phyloP scores from a whole-genome alignment of 2,329 filamentous ascomycete species.

The Apiospora rasikravindrae region DNA sequence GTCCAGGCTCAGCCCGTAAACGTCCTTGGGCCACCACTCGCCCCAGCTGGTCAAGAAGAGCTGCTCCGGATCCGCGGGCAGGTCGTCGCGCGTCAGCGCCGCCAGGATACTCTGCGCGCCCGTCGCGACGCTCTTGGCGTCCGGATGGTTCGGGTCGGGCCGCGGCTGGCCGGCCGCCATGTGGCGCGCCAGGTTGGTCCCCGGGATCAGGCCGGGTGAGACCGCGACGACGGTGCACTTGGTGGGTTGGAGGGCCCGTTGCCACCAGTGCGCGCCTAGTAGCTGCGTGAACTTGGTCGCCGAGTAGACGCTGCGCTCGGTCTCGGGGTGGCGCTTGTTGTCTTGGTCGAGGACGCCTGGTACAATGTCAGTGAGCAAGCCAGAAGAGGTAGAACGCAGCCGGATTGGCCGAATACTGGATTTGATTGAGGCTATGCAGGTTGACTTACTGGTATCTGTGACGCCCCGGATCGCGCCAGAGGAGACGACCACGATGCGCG shows the following conservation, averaged over 20 bases:
- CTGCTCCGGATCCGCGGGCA: slow-evolving; percentile 55
- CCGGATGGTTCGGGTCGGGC: neutral
- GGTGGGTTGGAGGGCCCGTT: slow-evolving; percentile 51
- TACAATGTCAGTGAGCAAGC: neutral
- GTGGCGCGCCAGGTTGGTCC: slow-evolving; percentile 44
- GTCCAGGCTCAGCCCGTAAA: slow-evolving; percentile 48
- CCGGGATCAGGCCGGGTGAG: slow-evolving; percentile 57
- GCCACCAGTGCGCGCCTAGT: slow-evolving; percentile 61
- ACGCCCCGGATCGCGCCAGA: slow-evolving; percentile 52
- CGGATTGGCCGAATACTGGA: neutral
- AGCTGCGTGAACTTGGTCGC: slow-evolving; percentile 57
- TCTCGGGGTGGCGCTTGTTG: slow-evolving; percentile 43
- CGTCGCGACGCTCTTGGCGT: neutral
- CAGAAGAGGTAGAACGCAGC: neutral
- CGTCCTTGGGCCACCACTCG: slow-evolving; percentile 58
- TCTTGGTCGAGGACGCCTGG: slow-evolving; percentile 27
- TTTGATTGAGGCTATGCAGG: neutral
- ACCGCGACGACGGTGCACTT: slow-evolving; percentile 51
- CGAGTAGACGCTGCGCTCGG: slow-evolving; percentile 42
- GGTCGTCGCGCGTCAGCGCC: slow-evolving; percentile 47
- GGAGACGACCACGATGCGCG: slow-evolving; percentile 57
- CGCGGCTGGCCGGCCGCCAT: neutral
- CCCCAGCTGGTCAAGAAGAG: slow-evolving; percentile 63
- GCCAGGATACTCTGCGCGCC: slow-evolving; percentile 52
- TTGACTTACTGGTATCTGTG: neutral